phyloP scores from a whole-genome alignment of 352 stramenopile species.

The Phytophthora palmivora region DNA sequence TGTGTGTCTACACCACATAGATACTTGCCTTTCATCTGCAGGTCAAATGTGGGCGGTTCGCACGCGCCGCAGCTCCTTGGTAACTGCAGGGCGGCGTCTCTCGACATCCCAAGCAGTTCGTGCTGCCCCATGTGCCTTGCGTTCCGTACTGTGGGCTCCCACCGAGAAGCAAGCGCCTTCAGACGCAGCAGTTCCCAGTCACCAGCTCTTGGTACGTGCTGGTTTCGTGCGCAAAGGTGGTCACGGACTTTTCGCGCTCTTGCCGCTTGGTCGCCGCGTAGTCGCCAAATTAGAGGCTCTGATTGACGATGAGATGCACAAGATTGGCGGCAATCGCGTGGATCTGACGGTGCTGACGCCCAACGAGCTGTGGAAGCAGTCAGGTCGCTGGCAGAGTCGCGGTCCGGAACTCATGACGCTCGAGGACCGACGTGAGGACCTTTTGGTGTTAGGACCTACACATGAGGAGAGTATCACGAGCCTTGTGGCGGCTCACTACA shows the following conservation, averaged over 20 bases:
- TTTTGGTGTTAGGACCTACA: constrained; percentile 78
- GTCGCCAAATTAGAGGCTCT: constrained; percentile 80
- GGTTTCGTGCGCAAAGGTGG: constrained; percentile 89
- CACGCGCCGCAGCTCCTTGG: constrained; percentile 14
- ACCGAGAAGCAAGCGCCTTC: constrained; percentile 80
- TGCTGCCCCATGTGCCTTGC: constrained; percentile 36
- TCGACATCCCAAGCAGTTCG: constrained; percentile 25
- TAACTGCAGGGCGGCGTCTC: constrained; percentile 5
- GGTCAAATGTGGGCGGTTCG: constrained; percentile 35
- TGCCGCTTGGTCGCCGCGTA: constrained; percentile 81
- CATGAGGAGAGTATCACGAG: constrained; percentile 89
- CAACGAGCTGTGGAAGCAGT: constrained; percentile 82
- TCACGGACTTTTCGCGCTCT: constrained; percentile 80
- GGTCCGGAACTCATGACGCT: constrained; percentile 87
- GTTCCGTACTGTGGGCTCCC: constrained; percentile 72
- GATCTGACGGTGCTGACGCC: constrained; percentile 82
- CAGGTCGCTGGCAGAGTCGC: constrained; percentile 83
- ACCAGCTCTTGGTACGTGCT: constrained; percentile 85
- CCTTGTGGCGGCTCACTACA: constrained; percentile 76
- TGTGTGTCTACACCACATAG: constrained; percentile 24
- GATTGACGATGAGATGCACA: constrained; percentile 84
- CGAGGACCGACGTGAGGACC: constrained; percentile 71
- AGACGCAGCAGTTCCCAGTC: constrained; percentile 83
- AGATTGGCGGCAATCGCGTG: constrained; percentile 85
- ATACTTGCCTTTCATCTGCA: constrained; percentile 10